A percentile compares a stretch with the other conserved stretches of the same genome.
Conservation (phyloP, 1,139 yeast species). For the Saccharomycopsis phalli region DNA sequence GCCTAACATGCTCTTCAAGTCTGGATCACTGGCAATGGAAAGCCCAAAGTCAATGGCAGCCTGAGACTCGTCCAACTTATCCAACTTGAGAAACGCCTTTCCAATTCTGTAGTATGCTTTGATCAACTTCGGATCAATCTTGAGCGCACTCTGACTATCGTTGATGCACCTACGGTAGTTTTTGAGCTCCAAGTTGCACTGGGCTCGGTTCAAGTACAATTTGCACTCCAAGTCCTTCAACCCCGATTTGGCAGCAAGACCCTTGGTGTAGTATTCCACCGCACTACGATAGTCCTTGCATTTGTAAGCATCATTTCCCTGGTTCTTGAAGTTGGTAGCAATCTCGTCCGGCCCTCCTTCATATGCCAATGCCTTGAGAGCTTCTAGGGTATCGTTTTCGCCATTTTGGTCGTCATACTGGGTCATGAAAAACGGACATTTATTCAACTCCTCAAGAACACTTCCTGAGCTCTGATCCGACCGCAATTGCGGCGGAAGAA, state of each 20-base stretch:
- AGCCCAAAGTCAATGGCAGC: slow-evolving; percentile 60
- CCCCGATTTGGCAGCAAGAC: slow-evolving; percentile 60
- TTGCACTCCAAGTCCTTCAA: slow-evolving; percentile 50
- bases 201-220: slow-evolving; percentile 75
- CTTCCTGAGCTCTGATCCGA: slow-evolving; percentile 48
- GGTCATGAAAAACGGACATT: slow-evolving; percentile 93
- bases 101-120: slow-evolving; percentile 87
- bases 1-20: slow-evolving; percentile 34
- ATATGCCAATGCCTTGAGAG: slow-evolving; percentile 82
- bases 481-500: slow-evolving; percentile 66
- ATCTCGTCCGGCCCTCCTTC: slow-evolving; percentile 94
- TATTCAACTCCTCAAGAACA: slow-evolving; percentile 67
- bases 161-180: slow-evolving; percentile 82
- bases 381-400: slow-evolving; percentile 69
- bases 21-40: slow-evolving; percentile 21
- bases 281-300: slow-evolving; percentile 68
- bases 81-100: slow-evolving; percentile 65
- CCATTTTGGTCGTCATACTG: slow-evolving; percentile 76
- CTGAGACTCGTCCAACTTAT: slow-evolving; percentile 62
- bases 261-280: slow-evolving; percentile 68
- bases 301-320: slow-evolving; percentile 84
- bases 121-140: slow-evolving; percentile 55
- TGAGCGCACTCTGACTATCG: slow-evolving; percentile 71
- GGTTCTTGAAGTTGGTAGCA: slow-evolving; percentile 82
- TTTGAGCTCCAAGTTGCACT: slow-evolving; percentile 76